phyloP scores from a whole-genome alignment of 2,329 filamentous ascomycete species.

The Onygenales sp. region DNA sequence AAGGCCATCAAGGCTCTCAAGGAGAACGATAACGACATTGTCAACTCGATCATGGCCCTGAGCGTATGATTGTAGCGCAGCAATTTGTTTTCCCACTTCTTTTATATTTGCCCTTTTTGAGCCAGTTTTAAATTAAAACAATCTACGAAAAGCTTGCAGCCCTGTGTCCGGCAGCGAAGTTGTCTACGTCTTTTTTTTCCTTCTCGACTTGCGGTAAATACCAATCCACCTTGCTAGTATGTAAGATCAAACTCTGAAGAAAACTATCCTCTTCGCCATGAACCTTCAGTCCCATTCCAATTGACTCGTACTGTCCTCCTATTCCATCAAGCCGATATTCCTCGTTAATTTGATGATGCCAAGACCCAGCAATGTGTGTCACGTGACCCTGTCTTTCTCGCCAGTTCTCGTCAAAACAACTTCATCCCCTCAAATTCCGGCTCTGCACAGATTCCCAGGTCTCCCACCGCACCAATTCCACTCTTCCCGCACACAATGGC shows the following conservation, averaged over 20 bases:
- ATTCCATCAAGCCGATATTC: not conserved
- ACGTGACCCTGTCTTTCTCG: slow-evolving; percentile 6
- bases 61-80: slow-evolving; percentile 52
- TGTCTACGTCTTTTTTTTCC: not conserved
- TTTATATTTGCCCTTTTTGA: not conserved
- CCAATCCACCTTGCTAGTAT: no score
- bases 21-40: slow-evolving; percentile 99
- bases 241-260: no score
- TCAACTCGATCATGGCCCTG: slow-evolving; percentile 99
- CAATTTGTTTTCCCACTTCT: not conserved
- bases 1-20: slow-evolving; percentile 93
- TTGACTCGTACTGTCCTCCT: not conserved
- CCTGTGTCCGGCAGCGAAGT: not conserved
- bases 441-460: slow-evolving; percentile 4
- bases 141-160: not conserved
- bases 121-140: not conserved
- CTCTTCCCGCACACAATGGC: slow-evolving; percentile 32
- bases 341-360: slow-evolving; percentile 5
- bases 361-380: slow-evolving; percentile 7
- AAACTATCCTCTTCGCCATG: no score
- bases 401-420: slow-evolving; percentile 3
- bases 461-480: slow-evolving; percentile 12
- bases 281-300: not conserved
- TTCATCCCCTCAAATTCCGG: slow-evolving; percentile 7
- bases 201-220: no score